Base-by-base conservation (phyloP, 331 rosid species). In the Arachis monticola region DNA sequence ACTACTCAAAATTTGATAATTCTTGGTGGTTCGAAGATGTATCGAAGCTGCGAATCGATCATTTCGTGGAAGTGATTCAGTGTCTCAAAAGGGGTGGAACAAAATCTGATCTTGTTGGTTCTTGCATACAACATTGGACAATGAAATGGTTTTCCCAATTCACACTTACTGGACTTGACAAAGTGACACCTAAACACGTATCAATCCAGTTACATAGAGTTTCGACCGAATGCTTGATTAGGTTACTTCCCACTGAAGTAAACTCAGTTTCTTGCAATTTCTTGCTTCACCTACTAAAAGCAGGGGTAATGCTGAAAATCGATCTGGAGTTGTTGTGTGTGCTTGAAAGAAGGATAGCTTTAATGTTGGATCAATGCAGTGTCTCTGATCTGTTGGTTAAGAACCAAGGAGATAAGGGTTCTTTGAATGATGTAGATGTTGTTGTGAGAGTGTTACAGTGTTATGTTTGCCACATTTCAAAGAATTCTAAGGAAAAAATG, bases 1-100 rank as follows among this genome's bases (percentile, higher is more conserved):
- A 72, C 71, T 35, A 35, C 40, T 35, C 40, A 4, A 73, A 6
- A 67, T 40, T 44, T 5, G 75, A 86, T 47, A 75, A 35, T 35
- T 35, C 74, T 59, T 89, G 98, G 98, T 89, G 98, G 98, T 85
- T 93, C 7, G 89, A 84, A 72, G 91, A 91, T 61, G 85, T 87
- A 1, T 88, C 90, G 0, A 7, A 31, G 46, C 84, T 93, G 1
- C 82, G 93, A 1, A 83, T 93, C 2, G 96, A 93, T 85, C 97
- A 89, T 81, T 89, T 93, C 58, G 72, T 88, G 4, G 89, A 91
- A 67, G 94, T 88, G 83, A 79, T 91, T 55, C 91, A 87, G 72
- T 81, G 85, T 1, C 66, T 89, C 8, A 89, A 83, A 84, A 66
- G 45, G 12, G 77, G 75, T 42, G 92, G 93, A 62, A 83, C 83